Base-by-base conservation (phyloP, 306 rosid species). In the Crotalaria pallida region DNA sequence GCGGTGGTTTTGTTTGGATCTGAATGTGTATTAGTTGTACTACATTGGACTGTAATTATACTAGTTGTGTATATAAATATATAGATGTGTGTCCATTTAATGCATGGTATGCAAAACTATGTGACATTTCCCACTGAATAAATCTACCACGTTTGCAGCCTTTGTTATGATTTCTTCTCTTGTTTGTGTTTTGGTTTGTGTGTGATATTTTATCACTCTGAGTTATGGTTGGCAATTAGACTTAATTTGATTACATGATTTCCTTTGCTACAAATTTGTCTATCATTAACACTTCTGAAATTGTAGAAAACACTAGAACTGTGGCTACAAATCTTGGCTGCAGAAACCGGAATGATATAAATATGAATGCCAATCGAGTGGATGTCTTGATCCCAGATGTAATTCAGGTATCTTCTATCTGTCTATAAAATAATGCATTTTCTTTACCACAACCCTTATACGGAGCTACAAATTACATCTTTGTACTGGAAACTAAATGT, bases 241-340 rank as follows among this genome's bases (percentile, higher is more conserved):
- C 47, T 62, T 63, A 73, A 68, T 47, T 63, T 73, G 65, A 31
- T 67, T 76, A 31, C 69, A 64, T 45, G 26, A 13, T 41, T 47
- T 64, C 31, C 15, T 18, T 33, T 18, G 31, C 43, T 76, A 59
- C 44, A 36, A 58, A 41, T 47, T 19, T 78, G 41, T 58, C 29
- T 72, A 60, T 60, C 53, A 16, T 71, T 58, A 6, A 21, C 27
- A 36, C 21, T 40, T 72, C 60, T 67, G 43, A 73, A 59, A 75
- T 8, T 78, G 80, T 79, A 95, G 99, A 91, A 81, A 95, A 91
- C 80, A 95, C 99, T 26, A 81, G 91, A 81, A 82, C 86, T 3
- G 97, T 95, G 72, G 84, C 96, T 41, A 89, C 79, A 83, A 95
- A 95, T 83, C 96, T 95, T 77, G 89, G 96, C 79, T 89, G 99